These are phyloP conservation scores for Mycena floridula DNA, from an alignment of 768 basidiomycete species.

Conservation along the genomic window DNA sequence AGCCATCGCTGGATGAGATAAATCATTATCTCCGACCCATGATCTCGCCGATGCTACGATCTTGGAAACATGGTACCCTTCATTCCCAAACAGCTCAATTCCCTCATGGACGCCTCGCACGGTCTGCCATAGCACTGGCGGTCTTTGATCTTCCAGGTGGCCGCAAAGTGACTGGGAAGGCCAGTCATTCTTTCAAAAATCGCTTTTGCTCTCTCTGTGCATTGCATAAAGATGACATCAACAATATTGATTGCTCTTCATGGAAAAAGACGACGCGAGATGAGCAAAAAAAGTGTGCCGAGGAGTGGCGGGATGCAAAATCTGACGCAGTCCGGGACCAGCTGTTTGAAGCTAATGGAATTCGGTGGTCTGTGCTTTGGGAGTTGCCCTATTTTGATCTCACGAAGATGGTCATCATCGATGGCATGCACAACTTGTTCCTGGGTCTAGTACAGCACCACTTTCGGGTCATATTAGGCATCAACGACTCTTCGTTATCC, in stretches of 20 bases:
- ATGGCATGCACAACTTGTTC: conserved; percentile 9
- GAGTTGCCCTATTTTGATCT: conserved; percentile 20
- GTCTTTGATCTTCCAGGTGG: conserved; percentile 11
- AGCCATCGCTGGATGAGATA: conserved; percentile 21
- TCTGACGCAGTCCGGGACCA: neutral
- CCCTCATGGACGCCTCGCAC: conserved; percentile 13
- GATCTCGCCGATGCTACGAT: conserved; percentile 21
- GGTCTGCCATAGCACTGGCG: conserved; percentile 15
- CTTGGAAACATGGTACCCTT: conserved; percentile 17
- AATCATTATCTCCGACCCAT: conserved; percentile 28
- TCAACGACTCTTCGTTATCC: too few species aligned
- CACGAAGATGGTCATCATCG: conserved; percentile 3
- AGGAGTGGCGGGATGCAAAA: conserved; percentile 8
- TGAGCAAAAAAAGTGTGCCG: conserved; percentile 8
- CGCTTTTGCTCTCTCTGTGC: conserved; percentile 18
- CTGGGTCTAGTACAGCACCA: conserved; percentile 10
- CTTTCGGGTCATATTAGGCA: too few species aligned
- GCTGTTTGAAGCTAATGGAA: conserved; percentile 5
- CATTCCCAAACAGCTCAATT: conserved; percentile 10
- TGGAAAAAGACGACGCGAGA: conserved; percentile 10
- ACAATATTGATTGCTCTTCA: conserved; percentile 11
- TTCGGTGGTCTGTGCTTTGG: conserved; percentile 13
- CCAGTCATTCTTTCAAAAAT: neutral
- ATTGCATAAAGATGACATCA: conserved; percentile 11
- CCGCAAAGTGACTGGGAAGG: conserved; percentile 2